Conservation (phyloP, 345 rosid genomes). For the Syzygium grande region DNA sequence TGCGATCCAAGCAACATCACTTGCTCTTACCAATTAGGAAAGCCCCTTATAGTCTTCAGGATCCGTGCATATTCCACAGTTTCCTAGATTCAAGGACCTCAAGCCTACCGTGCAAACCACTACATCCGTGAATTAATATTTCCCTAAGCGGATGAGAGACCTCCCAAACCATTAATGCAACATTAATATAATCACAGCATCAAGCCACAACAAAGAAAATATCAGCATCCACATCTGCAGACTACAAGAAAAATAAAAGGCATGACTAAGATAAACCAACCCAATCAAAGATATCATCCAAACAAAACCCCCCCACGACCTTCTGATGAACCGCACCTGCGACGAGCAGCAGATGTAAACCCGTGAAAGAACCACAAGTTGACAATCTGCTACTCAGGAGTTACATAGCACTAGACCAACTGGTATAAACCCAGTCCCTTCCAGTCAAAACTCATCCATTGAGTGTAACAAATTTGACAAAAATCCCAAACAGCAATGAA, state of each 20-base stretch:
- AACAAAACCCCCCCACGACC: not conserved
- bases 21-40: not conserved
- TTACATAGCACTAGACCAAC: not conserved
- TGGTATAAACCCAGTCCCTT: not conserved
- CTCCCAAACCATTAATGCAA: not conserved
- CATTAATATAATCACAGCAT: not conserved
- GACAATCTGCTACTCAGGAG: not conserved
- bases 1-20: slow-evolving; percentile 2
- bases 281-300: not conserved
- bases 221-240: not conserved
- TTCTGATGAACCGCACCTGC: not conserved
- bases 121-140: not conserved
- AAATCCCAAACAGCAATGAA: not conserved
- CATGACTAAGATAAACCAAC: not conserved
- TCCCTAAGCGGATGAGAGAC: not conserved
- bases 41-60: not conserved
- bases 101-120: not conserved
- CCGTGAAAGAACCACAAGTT: not conserved
- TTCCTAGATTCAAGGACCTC: not conserved
- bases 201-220: not conserved
- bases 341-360: not conserved
- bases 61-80: not conserved
- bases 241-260: not conserved
- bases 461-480: not conserved
- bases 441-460: not conserved